A percentile compares a stretch with the other conserved stretches of the same genome.
Conservation (phyloP, 1,139 yeast species). For the Saccharomyces pastorianus region DNA sequence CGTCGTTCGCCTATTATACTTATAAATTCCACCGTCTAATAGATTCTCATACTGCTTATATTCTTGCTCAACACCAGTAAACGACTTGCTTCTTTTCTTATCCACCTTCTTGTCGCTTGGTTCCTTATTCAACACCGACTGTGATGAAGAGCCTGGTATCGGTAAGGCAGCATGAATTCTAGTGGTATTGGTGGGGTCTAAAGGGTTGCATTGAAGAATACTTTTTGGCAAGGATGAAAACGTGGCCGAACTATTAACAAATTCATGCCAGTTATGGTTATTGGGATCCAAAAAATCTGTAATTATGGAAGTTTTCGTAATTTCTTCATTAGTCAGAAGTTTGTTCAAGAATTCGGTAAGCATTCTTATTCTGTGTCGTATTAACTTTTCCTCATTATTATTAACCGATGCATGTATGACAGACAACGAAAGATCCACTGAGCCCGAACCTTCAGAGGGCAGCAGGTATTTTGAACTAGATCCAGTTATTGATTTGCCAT, state of each 20-base stretch:
- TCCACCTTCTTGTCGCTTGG: slow-evolving; percentile 11
- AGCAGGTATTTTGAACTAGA: slow-evolving; percentile 23
- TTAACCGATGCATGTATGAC: slow-evolving; percentile 26
- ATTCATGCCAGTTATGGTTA: slow-evolving; percentile 54
- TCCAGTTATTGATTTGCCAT: slow-evolving; percentile 28
- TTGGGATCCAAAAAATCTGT: slow-evolving; percentile 78
- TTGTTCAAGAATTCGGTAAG: slow-evolving; percentile 28
- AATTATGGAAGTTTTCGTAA: slow-evolving; percentile 53
- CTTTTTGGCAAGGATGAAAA: slow-evolving; percentile 47
- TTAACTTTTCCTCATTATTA: slow-evolving; percentile 27
- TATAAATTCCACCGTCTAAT: slow-evolving; percentile 52
- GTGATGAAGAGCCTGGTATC: slow-evolving; percentile 25
- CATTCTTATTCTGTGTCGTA: slow-evolving; percentile 31
- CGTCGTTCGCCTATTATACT: slow-evolving; percentile 56
- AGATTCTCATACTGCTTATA: slow-evolving; percentile 51
- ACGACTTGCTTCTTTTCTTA: slow-evolving; percentile 36
- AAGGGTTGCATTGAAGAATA: slow-evolving; percentile 44
- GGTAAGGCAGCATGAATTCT: slow-evolving; percentile 60
- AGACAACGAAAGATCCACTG: slow-evolving; percentile 25
- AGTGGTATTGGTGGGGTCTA: slow-evolving; percentile 44
- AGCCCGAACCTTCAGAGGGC: slow-evolving; percentile 27
- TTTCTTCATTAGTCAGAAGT: slow-evolving; percentile 22
- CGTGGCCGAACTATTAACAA: slow-evolving; percentile 49
- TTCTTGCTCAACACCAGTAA: slow-evolving; percentile 26
- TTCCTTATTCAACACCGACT: not conserved